phyloP scores from a whole-genome alignment of 73 alveolate species.

The Blepharisma stoltei region DNA sequence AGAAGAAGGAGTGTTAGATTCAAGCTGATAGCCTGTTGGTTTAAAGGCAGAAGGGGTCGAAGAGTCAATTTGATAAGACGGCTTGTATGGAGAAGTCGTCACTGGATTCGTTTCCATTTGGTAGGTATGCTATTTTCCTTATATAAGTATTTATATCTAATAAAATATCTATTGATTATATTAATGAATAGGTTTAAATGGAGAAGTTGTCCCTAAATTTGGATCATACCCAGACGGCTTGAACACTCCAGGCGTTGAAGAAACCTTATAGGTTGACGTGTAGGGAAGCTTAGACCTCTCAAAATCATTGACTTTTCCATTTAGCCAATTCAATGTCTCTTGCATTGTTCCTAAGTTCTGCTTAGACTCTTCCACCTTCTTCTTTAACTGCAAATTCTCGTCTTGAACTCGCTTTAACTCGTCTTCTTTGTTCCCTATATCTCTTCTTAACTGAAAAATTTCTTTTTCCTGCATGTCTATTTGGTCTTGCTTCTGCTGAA shows the following conservation, averaged over 20 bases:
- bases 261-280: neutral
- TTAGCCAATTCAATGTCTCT: constrained; percentile 34
- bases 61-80: too few species aligned
- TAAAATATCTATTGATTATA: too few species aligned
- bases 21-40: too few species aligned
- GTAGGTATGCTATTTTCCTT: too few species aligned
- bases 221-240: too few species aligned
- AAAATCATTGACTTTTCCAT: constrained; percentile 31
- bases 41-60: too few species aligned
- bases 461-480: constrained; percentile 33
- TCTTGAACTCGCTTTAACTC: constrained; percentile 27
- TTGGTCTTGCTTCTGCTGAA: constrained; percentile 39
- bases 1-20: neutral
- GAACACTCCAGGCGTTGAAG: neutral
- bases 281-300: neutral
- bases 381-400: constrained; percentile 18
- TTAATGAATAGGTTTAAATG: too few species aligned
- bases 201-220: too few species aligned
- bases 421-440: constrained; percentile 37
- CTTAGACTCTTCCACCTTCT: constrained; percentile 38
- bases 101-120: too few species aligned
- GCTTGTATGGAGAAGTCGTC: too few species aligned
- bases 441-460: constrained; percentile 33
- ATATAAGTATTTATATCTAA: too few species aligned
- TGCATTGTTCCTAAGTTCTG: constrained; percentile 24